Evolutionary conservation across 345 rosid genomes (phyloP), one percentile per base, ranked within the genome.

Genomic region (Gossypium rotundifolium): DNA sequence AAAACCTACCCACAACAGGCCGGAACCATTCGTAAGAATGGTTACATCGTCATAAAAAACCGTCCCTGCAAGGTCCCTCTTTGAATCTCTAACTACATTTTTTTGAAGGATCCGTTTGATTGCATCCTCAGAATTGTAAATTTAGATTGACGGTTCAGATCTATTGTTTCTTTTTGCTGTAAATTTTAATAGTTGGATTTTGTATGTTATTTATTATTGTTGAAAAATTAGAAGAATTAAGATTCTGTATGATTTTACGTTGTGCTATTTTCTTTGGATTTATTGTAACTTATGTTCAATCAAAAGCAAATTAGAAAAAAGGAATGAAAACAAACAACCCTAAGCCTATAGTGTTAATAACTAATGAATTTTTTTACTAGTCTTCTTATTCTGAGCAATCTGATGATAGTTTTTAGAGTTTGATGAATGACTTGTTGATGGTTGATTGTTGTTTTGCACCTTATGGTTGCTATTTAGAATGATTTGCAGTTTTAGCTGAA

Each of bases 1-100:
- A 73, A 73, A 64, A 73, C 76, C 58, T 73, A 46, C 25, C 76
- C 76, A 14, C 76, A 73, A 25, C 76, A 74, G 62, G 76, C 76
- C 40, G 76, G 76, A 27, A 33, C 71, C 38, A 74, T 74, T 51
- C 76, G 76, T 7, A 74, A 74, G 71, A 74, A 64, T 29, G 76
- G 76, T 27, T 63, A 74, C 62, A 49, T 74, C 76, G 76, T 74
- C 71, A 74, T 51, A 63, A 74, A 74, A 44, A 20, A 2, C 33
- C 76, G 76, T n/a, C 76, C 76, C 20, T 74, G 76, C 76, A 74
- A 74, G 76, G 76, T 74, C 14, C 23, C 46, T 22, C 25, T 53
- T 16, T 14, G 27, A 13, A 60, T 61, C 44, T 13, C 10, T 0
- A 2, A 61, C 11, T 71, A 53, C n/a, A n/a, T 48, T 48, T 18